A percentile compares a stretch with the other conserved stretches of the same genome.
These are phyloP conservation scores for Bruguiera sexangula DNA, from an alignment of 345 rosid genomes.

Conservation along the genomic window DNA sequence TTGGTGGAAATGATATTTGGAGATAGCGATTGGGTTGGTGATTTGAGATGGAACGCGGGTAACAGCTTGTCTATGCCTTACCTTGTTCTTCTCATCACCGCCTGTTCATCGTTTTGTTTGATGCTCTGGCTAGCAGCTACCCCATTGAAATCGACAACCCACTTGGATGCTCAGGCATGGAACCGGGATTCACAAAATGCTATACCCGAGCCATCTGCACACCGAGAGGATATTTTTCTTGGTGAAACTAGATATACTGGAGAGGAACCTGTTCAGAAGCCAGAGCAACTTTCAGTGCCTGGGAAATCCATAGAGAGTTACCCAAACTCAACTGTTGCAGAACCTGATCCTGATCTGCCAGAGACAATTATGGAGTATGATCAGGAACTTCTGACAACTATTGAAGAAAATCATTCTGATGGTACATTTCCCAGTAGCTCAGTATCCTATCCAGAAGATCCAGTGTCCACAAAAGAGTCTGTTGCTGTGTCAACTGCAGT, in stretches of 20 bases:
- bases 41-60: constrained; percentile 69
- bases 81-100: constrained; percentile 52
- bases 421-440: constrained; percentile 26
- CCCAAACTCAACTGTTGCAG: constrained; percentile 36
- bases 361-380: constrained; percentile 53
- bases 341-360: constrained; percentile 50
- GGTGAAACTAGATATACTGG: constrained; percentile 29
- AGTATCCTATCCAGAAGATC: constrained; percentile 24
- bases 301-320: constrained; percentile 36
- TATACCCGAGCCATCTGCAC: constrained; percentile 32
- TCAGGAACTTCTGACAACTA: constrained; percentile 41
- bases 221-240: constrained; percentile 39
- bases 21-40: constrained; percentile 78
- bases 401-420: constrained; percentile 39
- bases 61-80: constrained; percentile 50
- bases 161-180: constrained; percentile 48
- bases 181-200: constrained; percentile 46
- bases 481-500: constrained; percentile 20
- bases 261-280: constrained; percentile 29
- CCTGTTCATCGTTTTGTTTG: constrained; percentile 64
- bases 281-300: constrained; percentile 28
- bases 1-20: constrained; percentile 88
- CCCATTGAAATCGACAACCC: constrained; percentile 75
- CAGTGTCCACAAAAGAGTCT: constrained; percentile 8
- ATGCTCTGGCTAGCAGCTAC: constrained; percentile 91